Percentiles rank a stretch among this genome's conserved stretches.
Conservation (phyloP, 192 early-diverging fungal genomes). For the Coemansia reversa region DNA sequence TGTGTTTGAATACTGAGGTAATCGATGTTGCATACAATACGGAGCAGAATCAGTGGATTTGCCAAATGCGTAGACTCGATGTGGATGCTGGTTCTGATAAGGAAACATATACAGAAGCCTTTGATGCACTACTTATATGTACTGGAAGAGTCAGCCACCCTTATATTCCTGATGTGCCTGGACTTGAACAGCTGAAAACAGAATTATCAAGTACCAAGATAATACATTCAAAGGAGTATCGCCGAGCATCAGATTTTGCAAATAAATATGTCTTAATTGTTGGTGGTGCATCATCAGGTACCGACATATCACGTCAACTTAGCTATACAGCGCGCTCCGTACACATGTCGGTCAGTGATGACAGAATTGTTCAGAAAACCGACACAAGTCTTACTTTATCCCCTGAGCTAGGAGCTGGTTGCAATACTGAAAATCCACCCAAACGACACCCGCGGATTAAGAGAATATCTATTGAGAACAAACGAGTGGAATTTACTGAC, state of each 20-base stretch:
- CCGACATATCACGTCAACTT: constrained; percentile 56
- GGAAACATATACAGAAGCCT: constrained; percentile 10
- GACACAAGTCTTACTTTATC: not conserved
- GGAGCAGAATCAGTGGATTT: constrained; percentile 24
- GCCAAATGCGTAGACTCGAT: constrained; percentile 20
- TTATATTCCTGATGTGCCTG: constrained; percentile 52
- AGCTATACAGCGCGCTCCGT: constrained; percentile 33
- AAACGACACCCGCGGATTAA: constrained; percentile 16
- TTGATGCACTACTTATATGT: constrained; percentile 57
- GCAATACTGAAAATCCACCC: constrained; percentile 4
- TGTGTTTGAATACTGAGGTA: constrained; percentile 49
- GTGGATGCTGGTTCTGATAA: not conserved
- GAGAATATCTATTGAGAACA: not conserved
- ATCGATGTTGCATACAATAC: constrained; percentile 17
- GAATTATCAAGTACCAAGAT: not conserved
- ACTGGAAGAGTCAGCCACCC: constrained; percentile 55
- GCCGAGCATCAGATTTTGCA: constrained; percentile 17
- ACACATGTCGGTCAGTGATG: constrained; percentile 33
- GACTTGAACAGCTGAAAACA: constrained; percentile 17
- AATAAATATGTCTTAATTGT: constrained; percentile 55
- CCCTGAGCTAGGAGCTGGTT: constrained; percentile 7
- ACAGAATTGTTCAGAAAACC: not conserved
- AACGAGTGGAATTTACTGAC: constrained; percentile 32
- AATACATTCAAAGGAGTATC: constrained; percentile 33
- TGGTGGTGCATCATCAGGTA: constrained; percentile 57